These are phyloP conservation scores for Beauveria sp. DNA, from an alignment of 2,329 filamentous ascomycete species.

Conservation along the genomic window DNA sequence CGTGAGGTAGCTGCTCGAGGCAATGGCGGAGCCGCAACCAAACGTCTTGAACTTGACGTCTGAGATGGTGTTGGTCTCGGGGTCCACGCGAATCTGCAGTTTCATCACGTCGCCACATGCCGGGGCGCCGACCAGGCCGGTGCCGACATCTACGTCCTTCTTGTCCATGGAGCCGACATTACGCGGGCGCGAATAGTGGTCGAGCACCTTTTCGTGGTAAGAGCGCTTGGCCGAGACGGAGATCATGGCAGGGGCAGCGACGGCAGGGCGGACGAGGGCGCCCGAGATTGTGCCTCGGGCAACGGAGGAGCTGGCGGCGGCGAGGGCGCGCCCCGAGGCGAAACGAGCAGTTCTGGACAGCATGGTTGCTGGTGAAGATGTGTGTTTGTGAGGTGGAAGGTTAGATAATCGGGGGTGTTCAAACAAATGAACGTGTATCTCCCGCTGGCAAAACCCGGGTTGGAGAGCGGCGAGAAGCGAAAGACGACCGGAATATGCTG, in stretches of 20 bases:
- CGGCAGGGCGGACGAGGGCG: constrained; percentile 30
- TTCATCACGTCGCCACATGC: constrained; percentile 92
- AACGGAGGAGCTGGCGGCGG: constrained; percentile 30
- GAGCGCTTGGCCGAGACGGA: constrained; percentile 34
- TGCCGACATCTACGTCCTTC: constrained; percentile 75
- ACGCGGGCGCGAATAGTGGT: constrained; percentile 45
- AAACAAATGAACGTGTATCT: constrained; percentile 1
- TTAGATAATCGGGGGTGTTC: constrained; percentile 6
- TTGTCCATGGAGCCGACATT: constrained; percentile 58
- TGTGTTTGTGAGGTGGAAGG: neutral
- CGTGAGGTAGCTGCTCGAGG: constrained; percentile 91
- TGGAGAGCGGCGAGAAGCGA: constrained; percentile 12
- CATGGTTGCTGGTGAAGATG: constrained; percentile 27
- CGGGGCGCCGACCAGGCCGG: constrained; percentile 81
- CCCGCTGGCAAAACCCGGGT: neutral
- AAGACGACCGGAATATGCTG: constrained; percentile 4
- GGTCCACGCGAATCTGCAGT: constrained; percentile 72
- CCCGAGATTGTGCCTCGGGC: constrained; percentile 14
- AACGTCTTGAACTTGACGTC: constrained; percentile 99
- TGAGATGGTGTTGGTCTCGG: constrained; percentile 76
- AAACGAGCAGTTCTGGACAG: constrained; percentile 39
- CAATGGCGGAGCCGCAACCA: constrained; percentile 90
- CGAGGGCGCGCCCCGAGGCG: constrained; percentile 35
- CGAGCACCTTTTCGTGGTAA: constrained; percentile 47
- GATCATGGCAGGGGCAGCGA: constrained; percentile 32